Evolutionary conservation across 306 rosid species (phyloP), one percentile per base, ranked within the genome.

Genomic region (Myrica gale): DNA sequence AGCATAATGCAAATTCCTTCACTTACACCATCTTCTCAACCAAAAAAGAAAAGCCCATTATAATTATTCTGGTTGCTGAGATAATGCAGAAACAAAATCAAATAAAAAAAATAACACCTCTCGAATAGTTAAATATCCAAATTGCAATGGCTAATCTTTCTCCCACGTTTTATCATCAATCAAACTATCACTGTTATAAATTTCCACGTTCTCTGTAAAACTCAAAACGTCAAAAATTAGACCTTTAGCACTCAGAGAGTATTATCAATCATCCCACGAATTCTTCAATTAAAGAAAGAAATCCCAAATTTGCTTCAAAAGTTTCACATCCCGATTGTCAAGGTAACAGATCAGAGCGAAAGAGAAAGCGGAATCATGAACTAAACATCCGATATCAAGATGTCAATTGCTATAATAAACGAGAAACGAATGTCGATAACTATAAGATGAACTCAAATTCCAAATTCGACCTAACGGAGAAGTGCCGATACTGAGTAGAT

Each of bases 341-440:
- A 43, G 20, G 53, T 7, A 67, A 54, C 68, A 52, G 76, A 82
- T 82, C 82, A 44, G 48, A 51, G n/a, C 41, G 9, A 68, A 20
- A 12, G 17, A 11, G 53, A 6, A 42, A 72, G 13, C 11, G 41
- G 9, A 54, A 67, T 76, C 79, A 57, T 8, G 23, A 26, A 66
- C 50, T 5, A 47, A 46, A 51, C 3, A 6, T 58, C 11, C 46
- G 60, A 68, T 37, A 73, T 69, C 63, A 32, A 41, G 73, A 60
- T 21, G 6, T 13, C 47, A n/a, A 42, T 48, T n/a, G 46, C 10
- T 7, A 9, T 5, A 13, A 23, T 10, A 1, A 20, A 8, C 21
- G 2, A 32, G 45, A 54, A 20, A 56, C 46, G 1, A 73, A 63
- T 26, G 43, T 10, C 37, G 44, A 61, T 8, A 9, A 41, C 5